These are phyloP conservation scores for Arthrocladium fulminans DNA, from an alignment of 2,329 filamentous ascomycete species.

Conservation along the genomic window DNA sequence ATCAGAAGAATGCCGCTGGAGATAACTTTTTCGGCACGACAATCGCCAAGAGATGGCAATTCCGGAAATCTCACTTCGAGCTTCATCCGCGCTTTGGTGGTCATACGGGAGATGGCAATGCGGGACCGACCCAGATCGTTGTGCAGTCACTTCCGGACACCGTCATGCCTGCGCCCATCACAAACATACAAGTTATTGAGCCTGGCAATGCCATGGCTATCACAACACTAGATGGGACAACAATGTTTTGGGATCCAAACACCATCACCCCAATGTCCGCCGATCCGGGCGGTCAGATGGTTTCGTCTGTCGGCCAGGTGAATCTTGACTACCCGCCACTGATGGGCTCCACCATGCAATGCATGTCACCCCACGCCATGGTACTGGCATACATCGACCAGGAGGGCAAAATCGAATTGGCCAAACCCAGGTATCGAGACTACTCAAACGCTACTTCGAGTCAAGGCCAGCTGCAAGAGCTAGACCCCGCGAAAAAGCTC, in stretches of 20 bases:
- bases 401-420: conserved; percentile 30
- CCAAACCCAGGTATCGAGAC: conserved; percentile 4
- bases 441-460: not conserved
- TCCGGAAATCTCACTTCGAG: conserved; percentile 55
- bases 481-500: conserved; percentile 34
- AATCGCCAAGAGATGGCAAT: conserved; percentile 73
- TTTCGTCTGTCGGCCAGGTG: conserved; percentile 1
- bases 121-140: not conserved
- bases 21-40: conserved; percentile 60
- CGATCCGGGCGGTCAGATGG: not conserved
- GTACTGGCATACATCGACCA: conserved; percentile 31
- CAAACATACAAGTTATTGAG: conserved; percentile 6
- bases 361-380: conserved; percentile 7
- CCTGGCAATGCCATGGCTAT: conserved; percentile 13
- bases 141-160: not conserved
- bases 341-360: not conserved
- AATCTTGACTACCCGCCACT: not conserved
- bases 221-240: conserved; percentile 32
- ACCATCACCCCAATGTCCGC: not conserved
- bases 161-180: not conserved
- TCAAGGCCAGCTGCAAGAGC: not conserved
- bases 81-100: conserved; percentile 72
- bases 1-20: conserved; percentile 43
- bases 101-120: conserved; percentile 31
- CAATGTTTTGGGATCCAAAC: conserved; percentile 35